These are phyloP conservation scores for Coniosporium apollinis DNA, from an alignment of 495 filamentous ascomycete species.

Conservation along the genomic window DNA sequence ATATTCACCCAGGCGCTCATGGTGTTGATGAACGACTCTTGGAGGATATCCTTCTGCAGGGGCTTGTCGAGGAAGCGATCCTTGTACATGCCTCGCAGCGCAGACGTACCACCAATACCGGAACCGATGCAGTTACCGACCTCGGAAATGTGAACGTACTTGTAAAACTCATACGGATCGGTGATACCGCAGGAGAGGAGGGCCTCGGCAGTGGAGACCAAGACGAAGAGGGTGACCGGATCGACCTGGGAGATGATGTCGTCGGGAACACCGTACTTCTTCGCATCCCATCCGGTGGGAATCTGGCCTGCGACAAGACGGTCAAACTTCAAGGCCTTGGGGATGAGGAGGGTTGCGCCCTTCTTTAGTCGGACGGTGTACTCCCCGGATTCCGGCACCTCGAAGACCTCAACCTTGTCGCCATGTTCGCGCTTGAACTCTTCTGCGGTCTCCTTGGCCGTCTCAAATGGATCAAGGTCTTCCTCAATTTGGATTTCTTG, in stretches of 20 bases:
- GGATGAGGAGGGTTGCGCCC: conserved; percentile 82
- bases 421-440: conserved; percentile 95
- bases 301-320: conserved; percentile 93
- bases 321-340: conserved; percentile 93
- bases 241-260: conserved; percentile 98
- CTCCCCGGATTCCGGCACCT: conserved; percentile 86
- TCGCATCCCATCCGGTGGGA: conserved; percentile 91
- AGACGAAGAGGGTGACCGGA: conserved; percentile 83
- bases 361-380: conserved; percentile 88
- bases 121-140: conserved; percentile 98
- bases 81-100: conserved; percentile 94
- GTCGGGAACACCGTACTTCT: conserved; percentile 86
- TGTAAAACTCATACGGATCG: conserved; percentile 99
- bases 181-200: conserved; percentile 88
- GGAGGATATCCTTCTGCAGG: conserved; percentile 96
- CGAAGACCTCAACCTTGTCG: conserved; percentile 93
- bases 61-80: conserved; percentile 97
- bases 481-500: conserved; percentile 96
- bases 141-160: conserved; percentile 96
- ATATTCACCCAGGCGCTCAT: conserved; percentile 99
- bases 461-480: conserved; percentile 91
- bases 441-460: conserved; percentile 90
- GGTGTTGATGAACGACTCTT: conserved; percentile 99
- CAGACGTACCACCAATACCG: conserved; percentile 84
- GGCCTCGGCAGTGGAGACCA: conserved; percentile 83